A percentile compares a stretch with the other conserved stretches of the same genome.
Conservation (phyloP, 345 rosid genomes). For the Luvunga scandens region DNA sequence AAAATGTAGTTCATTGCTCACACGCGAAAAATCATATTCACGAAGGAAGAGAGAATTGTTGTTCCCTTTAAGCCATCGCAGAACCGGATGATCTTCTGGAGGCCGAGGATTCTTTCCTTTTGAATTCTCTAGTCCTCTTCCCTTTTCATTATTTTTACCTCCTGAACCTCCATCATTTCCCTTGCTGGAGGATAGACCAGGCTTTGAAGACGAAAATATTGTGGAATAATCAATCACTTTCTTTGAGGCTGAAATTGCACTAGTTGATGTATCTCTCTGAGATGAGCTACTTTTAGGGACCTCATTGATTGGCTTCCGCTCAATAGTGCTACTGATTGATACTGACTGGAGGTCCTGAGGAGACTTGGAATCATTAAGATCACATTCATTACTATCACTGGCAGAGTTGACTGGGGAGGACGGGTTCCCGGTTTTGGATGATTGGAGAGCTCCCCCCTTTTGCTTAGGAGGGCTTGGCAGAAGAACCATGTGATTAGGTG, state of each 20-base stretch:
- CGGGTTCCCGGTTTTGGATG: slow-evolving; percentile 9
- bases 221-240: slow-evolving; percentile 1
- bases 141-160: slow-evolving; percentile 8
- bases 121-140: neutral
- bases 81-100: slow-evolving; percentile 45
- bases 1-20: slow-evolving; percentile 30
- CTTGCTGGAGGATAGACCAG: slow-evolving; percentile 17
- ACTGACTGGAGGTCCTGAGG: slow-evolving; percentile 20
- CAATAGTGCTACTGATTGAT: slow-evolving; percentile 9
- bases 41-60: slow-evolving; percentile 63
- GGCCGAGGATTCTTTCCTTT: slow-evolving; percentile 9
- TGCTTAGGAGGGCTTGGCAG: slow-evolving; percentile 38
- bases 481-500: slow-evolving; percentile 70
- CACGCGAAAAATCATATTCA: slow-evolving; percentile 65
- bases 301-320: slow-evolving; percentile 5
- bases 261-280: slow-evolving; percentile 2
- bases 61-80: slow-evolving; percentile 50
- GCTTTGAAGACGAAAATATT: slow-evolving; percentile 26
- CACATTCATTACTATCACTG: slow-evolving; percentile 9
- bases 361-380: slow-evolving; percentile 13
- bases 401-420: slow-evolving; percentile 10
- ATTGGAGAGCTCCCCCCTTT: slow-evolving; percentile 20
- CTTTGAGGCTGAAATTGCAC: neutral
- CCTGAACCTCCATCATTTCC: slow-evolving; percentile 8
- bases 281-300: slow-evolving; percentile 5